phyloP scores from a whole-genome alignment of 257 asterid species.

The Solanum neorickii region DNA sequence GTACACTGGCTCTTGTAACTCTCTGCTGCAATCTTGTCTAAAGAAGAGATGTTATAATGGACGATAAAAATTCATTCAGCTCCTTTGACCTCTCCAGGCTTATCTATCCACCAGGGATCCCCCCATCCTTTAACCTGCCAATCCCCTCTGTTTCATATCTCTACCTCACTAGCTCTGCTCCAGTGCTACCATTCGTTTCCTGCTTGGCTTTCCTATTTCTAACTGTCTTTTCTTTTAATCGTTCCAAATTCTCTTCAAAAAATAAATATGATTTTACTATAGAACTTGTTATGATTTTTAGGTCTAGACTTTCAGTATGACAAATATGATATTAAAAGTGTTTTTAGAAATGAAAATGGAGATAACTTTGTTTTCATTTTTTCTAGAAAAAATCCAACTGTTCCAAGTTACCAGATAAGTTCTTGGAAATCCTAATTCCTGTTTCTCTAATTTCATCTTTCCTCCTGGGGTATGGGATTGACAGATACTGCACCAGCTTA shows the following conservation, averaged over 20 bases:
- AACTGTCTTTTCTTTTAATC: background rate
- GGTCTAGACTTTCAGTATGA: background rate
- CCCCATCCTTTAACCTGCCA: background rate
- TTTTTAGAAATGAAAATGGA: background rate
- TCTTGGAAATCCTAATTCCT: background rate
- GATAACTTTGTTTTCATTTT: background rate
- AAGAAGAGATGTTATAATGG: background rate
- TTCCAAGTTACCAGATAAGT: background rate
- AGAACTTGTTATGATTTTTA: background rate
- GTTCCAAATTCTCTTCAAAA: background rate
- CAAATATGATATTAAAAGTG: background rate
- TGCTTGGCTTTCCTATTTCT: background rate
- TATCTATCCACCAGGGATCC: background rate
- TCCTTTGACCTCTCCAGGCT: background rate
- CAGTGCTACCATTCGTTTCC: background rate
- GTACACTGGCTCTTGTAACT: background rate
- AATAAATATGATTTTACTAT: background rate
- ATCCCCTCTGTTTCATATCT: background rate
- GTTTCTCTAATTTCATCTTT: background rate
- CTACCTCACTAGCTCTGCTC: background rate
- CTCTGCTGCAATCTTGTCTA: background rate
- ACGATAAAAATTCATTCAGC: background rate
- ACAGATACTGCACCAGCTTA: constrained; percentile 78
- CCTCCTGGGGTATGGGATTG: background rate
- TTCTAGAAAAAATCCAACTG: background rate